Conservation (phyloP, 2,329 filamentous ascomycete species). For the Macroventuria anomochaeta region DNA sequence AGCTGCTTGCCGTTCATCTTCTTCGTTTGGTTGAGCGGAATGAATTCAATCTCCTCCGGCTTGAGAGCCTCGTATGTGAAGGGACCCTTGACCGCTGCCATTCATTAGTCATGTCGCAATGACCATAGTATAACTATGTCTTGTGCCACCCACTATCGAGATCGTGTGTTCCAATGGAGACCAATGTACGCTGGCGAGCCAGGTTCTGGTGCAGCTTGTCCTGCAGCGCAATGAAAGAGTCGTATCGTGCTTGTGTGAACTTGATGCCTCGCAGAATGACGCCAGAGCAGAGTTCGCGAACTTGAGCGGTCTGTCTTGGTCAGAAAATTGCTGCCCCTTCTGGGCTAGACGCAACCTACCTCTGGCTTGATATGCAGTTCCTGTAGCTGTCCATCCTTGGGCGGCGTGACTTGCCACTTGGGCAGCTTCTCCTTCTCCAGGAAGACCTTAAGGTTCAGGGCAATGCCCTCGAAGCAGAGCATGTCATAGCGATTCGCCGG, state of each 20-base stretch:
- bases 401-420: constrained; percentile 77
- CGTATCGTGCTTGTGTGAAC: constrained; percentile 89
- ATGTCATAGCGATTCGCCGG: constrained; percentile 94
- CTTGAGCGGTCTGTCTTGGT: constrained; percentile 67
- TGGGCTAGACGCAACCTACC: constrained; percentile 44
- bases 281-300: constrained; percentile 87
- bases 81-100: constrained; percentile 75
- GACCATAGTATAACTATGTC: too few species aligned
- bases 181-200: constrained; percentile 87
- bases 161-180: constrained; percentile 98
- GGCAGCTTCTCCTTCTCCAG: constrained; percentile 76
- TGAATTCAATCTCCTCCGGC: constrained; percentile 91
- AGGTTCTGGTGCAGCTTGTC: constrained; percentile 98
- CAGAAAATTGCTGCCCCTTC: constrained; percentile 9
- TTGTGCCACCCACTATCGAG: constrained; percentile 67
- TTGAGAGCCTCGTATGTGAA: constrained; percentile 95
- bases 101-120: constrained; percentile 23
- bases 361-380: constrained; percentile 79
- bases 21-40: constrained; percentile 88
- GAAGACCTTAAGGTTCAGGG: constrained; percentile 96
- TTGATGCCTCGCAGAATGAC: constrained; percentile 89
- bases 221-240: constrained; percentile 96
- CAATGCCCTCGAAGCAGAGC: constrained; percentile 96
- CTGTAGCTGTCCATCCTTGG: constrained; percentile 75
- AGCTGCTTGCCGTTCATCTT: constrained; percentile 86